Conservation (phyloP, 768 basidiomycete genomes). For the Auriscalpium orientale region DNA sequence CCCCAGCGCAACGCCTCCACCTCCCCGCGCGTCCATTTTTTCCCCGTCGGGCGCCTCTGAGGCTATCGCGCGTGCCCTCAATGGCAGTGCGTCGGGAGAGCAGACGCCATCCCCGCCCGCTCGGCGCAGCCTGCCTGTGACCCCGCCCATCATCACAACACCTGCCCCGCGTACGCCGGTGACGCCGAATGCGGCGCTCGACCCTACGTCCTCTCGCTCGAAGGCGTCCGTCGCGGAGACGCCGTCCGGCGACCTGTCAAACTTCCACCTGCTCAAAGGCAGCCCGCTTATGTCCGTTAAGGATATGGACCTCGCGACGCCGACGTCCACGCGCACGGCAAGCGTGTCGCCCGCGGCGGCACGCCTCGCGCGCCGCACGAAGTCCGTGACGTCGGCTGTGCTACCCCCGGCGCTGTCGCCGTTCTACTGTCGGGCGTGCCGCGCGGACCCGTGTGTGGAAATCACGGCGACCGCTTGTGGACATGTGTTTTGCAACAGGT, state of each 20-base stretch:
- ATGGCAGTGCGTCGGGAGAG: not conserved
- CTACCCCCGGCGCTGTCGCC: not conserved
- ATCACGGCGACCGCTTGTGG: conserved; percentile 1
- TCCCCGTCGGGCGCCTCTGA: not conserved
- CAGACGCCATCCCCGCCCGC: not conserved
- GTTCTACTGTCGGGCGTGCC: not conserved
- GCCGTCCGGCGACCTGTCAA: conserved; percentile 15
- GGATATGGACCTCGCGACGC: conserved; percentile 12
- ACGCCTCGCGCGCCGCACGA: not conserved
- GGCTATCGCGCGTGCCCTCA: not conserved
- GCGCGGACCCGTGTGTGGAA: not conserved
- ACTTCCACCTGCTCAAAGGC: conserved; percentile 13
- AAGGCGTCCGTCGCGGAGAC: conserved; percentile 15
- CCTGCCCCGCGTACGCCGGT: not conserved
- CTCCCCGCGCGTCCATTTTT: not conserved
- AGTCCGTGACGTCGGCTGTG: not conserved
- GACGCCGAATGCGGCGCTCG: not conserved
- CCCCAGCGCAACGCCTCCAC: too few relatives aligned
- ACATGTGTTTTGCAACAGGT: not conserved
- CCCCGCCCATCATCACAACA: not conserved
- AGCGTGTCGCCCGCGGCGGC: not conserved
- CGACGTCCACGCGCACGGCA: conserved; percentile 10
- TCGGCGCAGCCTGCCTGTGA: not conserved
- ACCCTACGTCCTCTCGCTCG: conserved; percentile 6
- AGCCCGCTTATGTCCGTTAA: conserved; percentile 11